phyloP scores from a whole-genome alignment of 2,329 filamentous ascomycete genomes.

The Penicillium capsulatum region DNA sequence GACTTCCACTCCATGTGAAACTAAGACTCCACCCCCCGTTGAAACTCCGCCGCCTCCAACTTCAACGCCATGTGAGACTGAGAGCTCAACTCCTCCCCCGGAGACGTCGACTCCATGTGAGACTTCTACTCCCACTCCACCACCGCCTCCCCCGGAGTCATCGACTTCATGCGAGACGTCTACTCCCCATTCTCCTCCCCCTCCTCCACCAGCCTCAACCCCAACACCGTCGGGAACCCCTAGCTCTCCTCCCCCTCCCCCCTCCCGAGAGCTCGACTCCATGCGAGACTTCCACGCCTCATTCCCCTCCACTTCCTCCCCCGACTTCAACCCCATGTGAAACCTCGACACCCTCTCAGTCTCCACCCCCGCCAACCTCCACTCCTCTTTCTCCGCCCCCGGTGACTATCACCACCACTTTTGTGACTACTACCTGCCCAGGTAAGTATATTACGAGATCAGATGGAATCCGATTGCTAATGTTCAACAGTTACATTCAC shows the following conservation, averaged over 20 bases:
- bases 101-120: conserved; percentile 3
- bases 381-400: conserved; percentile 11
- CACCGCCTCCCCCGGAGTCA: background rate
- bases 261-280: conserved; percentile 5
- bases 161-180: conserved; percentile 9
- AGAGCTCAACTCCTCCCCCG: conserved; percentile 1
- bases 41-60: conserved; percentile 1
- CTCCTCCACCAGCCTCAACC: too few relatives aligned
- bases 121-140: conserved; percentile 2
- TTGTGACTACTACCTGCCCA: conserved; percentile 29
- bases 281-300: conserved; percentile 7
- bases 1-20: conserved; percentile 8
- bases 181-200: background rate
- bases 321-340: conserved; percentile 5
- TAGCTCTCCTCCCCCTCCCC: background rate
- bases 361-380: conserved; percentile 5
- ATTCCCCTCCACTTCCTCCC: conserved; percentile 2
- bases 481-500: conserved; percentile 21
- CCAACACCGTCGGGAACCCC: too few relatives aligned
- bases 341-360: conserved; percentile 2
- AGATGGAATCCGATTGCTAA: conserved; percentile 4
- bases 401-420: conserved; percentile 20
- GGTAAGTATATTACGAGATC: conserved; percentile 16
- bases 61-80: conserved; percentile 7
- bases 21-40: conserved; percentile 5